Base-by-base conservation (phyloP, 192 early-diverging fungal species). In the Coemansia sp. region DNA sequence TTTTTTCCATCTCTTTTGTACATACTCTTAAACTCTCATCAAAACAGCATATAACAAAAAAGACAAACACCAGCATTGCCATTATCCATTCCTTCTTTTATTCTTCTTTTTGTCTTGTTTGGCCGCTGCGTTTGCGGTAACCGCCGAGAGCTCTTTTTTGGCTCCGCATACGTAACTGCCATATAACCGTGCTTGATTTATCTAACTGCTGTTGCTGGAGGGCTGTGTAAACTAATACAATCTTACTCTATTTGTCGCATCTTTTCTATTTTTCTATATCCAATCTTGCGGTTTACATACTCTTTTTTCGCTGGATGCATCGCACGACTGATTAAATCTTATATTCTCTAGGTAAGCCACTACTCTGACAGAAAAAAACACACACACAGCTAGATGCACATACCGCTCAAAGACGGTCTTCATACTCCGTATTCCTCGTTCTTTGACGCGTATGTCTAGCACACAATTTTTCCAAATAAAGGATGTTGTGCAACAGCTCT, bases 261-360 rank as follows among this genome's bases (percentile, higher is more conserved):
- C 13, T 16, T 58, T 6, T 58, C 32, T 58, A 32, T 41, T 40
- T 40, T 7, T 40, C 32, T 53, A 16, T 53, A 53, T 20, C 56
- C 10, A 58, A 37, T n/a, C 4, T 37, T n/a, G 56, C 56, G 37
- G 22, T 58, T 58, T n/a, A 7, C 14, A 5, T 40, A 41, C 56
- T n/a, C 37, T 16, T 8, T 22, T 40, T 58, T 32, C 32, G 32
- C 32, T 32, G 37, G 32, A 58, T 37, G n/a, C 56, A 53, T 53
- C 20, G 50, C 22, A 53, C 22, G 50, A 8, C 17, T 20, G 50
- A 20, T 13, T 53, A 20, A 17, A 13, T 14, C 6, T 22, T 14
- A 38, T 40, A 38, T 17, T n/a, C 56, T 58, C 6, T 58, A 58
- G 56, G 56, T 58, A 58, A 58, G 56, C 39, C 56, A 16, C 50